Percentiles rank a stretch among this genome's conserved stretches.
phyloP scores from a whole-genome alignment of 768 basidiomycete genomes.

The Phylloporus sp. region DNA sequence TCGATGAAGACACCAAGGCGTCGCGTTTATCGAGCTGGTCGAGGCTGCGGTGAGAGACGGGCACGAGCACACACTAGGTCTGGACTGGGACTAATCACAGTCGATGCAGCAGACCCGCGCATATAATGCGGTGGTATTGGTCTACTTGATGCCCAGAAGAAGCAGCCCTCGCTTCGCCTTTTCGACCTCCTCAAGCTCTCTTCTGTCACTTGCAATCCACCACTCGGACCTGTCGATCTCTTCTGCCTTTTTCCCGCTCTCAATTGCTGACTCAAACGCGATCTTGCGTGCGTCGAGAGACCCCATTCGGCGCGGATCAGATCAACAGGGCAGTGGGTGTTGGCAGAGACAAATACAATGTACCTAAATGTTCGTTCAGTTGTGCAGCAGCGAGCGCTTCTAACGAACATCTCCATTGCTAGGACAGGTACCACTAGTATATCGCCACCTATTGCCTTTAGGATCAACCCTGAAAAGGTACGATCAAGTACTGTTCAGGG shows the following conservation, averaged over 20 bases:
- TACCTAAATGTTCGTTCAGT: conserved; percentile 59
- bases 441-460: conserved; percentile 46
- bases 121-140: not conserved
- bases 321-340: conserved; percentile 78
- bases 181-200: conserved; percentile 78
- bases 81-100: conserved; percentile 59
- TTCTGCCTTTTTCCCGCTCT: conserved; percentile 52
- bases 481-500: not conserved
- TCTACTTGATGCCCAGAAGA: conserved; percentile 63
- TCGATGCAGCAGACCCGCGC: not conserved
- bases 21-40: conserved; percentile 64
- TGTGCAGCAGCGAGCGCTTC: conserved; percentile 39
- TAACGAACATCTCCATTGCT: conserved; percentile 31
- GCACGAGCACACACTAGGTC: conserved; percentile 45
- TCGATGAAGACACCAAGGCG: conserved; percentile 50
- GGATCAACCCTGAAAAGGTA: conserved; percentile 53
- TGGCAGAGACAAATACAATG: conserved; percentile 68
- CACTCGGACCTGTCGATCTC: conserved; percentile 50
- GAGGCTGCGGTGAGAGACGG: conserved; percentile 63
- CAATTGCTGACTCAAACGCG: conserved; percentile 66
- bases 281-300: conserved; percentile 64
- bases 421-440: conserved; percentile 19
- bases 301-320: conserved; percentile 81
- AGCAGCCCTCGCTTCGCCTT: conserved; percentile 77
- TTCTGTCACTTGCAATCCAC: conserved; percentile 76